Percentiles rank a stretch among this genome's conserved stretches.
Evolutionary conservation across 192 early-diverging fungal species (phyloP).

Genomic region (Coemansia furcata): DNA sequence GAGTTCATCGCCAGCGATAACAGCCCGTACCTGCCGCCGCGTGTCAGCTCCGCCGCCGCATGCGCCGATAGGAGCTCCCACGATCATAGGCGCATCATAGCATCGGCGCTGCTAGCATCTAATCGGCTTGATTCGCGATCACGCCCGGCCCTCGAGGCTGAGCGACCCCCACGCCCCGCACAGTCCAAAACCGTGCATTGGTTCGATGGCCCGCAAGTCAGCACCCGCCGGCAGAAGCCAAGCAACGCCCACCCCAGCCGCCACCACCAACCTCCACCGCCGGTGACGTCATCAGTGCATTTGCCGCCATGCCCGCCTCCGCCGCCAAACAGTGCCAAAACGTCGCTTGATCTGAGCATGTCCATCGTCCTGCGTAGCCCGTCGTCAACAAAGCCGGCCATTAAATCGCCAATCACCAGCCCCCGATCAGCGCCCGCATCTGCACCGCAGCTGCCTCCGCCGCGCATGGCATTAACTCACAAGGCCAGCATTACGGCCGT

Average conservation of each 20-base stretch:
- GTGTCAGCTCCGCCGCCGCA: slow-evolving; percentile 19
- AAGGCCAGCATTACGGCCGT: slow-evolving; percentile 49
- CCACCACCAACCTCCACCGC: not conserved
- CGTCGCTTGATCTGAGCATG: slow-evolving; percentile 37
- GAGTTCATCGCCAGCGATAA: slow-evolving; percentile 19
- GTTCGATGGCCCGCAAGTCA: not conserved
- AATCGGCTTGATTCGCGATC: not conserved
- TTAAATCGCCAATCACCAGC: slow-evolving; percentile 17
- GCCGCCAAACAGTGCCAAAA: slow-evolving; percentile 17
- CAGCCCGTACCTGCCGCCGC: slow-evolving; percentile 5
- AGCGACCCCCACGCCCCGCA: not conserved
- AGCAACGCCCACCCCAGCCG: not conserved
- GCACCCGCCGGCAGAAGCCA: not conserved
- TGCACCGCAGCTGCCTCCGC: slow-evolving; percentile 3
- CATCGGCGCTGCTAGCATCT: slow-evolving; percentile 7
- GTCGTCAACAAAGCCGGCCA: slow-evolving; percentile 21
- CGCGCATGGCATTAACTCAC: slow-evolving; percentile 25
- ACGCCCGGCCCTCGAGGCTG: not conserved
- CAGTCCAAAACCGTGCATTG: not conserved
- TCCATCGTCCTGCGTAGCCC: slow-evolving; percentile 49
- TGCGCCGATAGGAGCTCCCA: not conserved
- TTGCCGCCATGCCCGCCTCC: not conserved
- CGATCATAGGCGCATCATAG: slow-evolving; percentile 12
- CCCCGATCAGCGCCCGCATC: not conserved
- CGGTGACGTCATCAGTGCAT: not conserved